Evolutionary conservation across 305 asterid species (phyloP), one percentile per base, ranked within the genome.

Genomic region (Solanum hybrid): DNA sequence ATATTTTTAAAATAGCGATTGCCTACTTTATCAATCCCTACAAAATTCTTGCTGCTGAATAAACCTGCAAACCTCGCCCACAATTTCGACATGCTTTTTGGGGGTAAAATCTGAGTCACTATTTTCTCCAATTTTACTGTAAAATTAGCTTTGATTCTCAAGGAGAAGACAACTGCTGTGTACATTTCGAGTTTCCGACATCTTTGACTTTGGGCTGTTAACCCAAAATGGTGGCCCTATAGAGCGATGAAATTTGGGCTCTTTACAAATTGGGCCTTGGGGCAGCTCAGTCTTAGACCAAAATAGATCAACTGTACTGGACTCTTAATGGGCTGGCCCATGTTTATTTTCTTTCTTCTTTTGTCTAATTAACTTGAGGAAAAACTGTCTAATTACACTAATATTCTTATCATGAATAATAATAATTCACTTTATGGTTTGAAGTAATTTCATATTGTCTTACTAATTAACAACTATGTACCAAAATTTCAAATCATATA

Each of bases 11-110:
- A 96, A 93, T 97, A 97, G 20, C 94, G 95, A 92, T 97, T 97
- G 86, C 99, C 99, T n/a, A 92, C 78, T 94, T 94, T 97, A 91
- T 97, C 99, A 79, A 93, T 86, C 56, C 99, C 99, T 51, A 91
- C 91, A 20, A 92, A 89, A 22, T 92, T 88, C 91, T 93, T 92
- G 88, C 90, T 96, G 87, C 93, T 95, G 88, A 96, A 94, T 27
- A 97, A 46, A 75, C 94, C 98, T n/a, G 93, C 89, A 46, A 96
- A 37, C 91, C 91, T 93, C 84, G 94, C 92, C 99, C 98, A 96
- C 40, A 95, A 86, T 91, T 92, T 93, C 89, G 96, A 94, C 99
- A 96, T 97, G 5, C n/a, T 17, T 37, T 24, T 38, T 80, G 71
- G 37, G 37, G 69, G 69, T 0, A 60, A 27, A 82, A 81, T 81